Percentiles rank a stretch among this genome's conserved stretches.
Conservation (phyloP, 768 basidiomycete genomes). For the Pleurotus giganteus region DNA sequence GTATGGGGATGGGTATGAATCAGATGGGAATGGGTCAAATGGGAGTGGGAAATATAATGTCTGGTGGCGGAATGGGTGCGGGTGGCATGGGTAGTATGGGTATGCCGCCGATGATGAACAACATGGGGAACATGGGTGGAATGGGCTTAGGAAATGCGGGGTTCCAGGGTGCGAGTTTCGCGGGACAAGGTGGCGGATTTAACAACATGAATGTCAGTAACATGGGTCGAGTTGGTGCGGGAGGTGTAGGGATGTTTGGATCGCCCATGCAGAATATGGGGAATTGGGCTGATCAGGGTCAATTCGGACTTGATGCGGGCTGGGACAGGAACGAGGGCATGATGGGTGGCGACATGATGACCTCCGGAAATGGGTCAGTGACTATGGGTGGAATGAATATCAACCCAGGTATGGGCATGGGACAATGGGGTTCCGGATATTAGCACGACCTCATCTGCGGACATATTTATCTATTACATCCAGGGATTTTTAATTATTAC, state of each 20-base stretch:
- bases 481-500: background rate
- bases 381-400: constrained; percentile 41
- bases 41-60: constrained; percentile 16
- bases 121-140: constrained; percentile 19
- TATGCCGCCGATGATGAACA: constrained; percentile 10
- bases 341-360: constrained; percentile 26
- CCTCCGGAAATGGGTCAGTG: constrained; percentile 23
- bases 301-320: constrained; percentile 27
- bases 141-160: constrained; percentile 28
- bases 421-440: constrained; percentile 31
- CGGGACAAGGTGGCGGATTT: constrained; percentile 17
- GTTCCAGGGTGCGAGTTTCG: constrained; percentile 22
- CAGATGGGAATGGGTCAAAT: constrained; percentile 20
- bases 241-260: constrained; percentile 17
- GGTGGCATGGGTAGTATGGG: constrained; percentile 17
- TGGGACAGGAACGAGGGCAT: constrained; percentile 29
- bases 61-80: constrained; percentile 16
- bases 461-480: background rate
- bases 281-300: constrained; percentile 32
- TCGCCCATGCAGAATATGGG: constrained; percentile 19
- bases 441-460: too few relatives aligned
- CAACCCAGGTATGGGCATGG: constrained; percentile 40
- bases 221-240: constrained; percentile 30
- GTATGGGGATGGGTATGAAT: constrained; percentile 23
- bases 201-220: constrained; percentile 27